phyloP scores from a whole-genome alignment of 179 eudicot species.

The Heliamphora pulchella region DNA sequence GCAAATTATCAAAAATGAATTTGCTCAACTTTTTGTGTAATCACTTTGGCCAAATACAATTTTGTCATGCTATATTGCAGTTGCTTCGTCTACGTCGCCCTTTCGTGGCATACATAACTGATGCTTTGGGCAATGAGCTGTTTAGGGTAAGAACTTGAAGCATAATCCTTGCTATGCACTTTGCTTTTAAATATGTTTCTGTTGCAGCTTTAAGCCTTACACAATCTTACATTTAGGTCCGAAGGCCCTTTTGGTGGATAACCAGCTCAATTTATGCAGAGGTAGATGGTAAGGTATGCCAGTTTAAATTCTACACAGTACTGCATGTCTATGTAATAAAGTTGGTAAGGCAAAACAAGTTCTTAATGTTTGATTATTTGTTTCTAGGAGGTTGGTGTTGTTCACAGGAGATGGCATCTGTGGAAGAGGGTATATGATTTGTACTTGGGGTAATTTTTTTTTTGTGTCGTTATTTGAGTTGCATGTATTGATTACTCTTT shows the following conservation, averaged over 20 bases:
- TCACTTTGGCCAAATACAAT: not conserved
- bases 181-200: not conserved
- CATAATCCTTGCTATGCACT: slow-evolving; percentile 5
- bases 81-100: slow-evolving; percentile 85
- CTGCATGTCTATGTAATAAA: not conserved
- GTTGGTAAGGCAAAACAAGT: not conserved
- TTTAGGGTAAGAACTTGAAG: slow-evolving; percentile 50
- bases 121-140: slow-evolving; percentile 78
- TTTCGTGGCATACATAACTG: slow-evolving; percentile 70
- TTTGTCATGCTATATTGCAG: slow-evolving; percentile 38
- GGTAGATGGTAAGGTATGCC: slow-evolving; percentile 84
- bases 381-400: slow-evolving; percentile 88
- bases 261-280: slow-evolving; percentile 92
- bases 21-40: not conserved
- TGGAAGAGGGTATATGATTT: slow-evolving; percentile 97
- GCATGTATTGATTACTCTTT: not conserved
- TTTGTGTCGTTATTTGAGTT: not conserved
- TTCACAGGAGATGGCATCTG: slow-evolving; percentile 97
- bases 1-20: not conserved
- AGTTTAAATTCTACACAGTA: not conserved
- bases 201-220: slow-evolving; percentile 9
- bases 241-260: slow-evolving; percentile 97
- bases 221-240: slow-evolving; percentile 44
- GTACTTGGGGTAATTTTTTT: slow-evolving; percentile 66
- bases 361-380: slow-evolving; percentile 8